These are phyloP conservation scores for Puccinia coronata DNA, from an alignment of 1,284 basidiomycete genomes.

Conservation along the genomic window DNA sequence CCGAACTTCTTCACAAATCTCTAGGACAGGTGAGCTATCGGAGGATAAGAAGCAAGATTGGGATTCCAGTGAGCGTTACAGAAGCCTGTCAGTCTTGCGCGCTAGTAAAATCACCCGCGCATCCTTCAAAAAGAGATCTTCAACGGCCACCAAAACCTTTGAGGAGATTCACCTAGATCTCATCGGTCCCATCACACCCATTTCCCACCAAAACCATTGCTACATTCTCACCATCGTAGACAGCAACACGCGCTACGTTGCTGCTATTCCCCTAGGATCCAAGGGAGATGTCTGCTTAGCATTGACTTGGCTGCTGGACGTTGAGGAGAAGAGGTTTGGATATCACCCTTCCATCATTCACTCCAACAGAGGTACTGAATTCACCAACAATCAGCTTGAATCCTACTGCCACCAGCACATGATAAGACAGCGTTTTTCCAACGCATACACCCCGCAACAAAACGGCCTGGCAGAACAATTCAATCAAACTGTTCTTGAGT, in stretches of 20 bases:
- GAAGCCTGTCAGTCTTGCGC: neutral
- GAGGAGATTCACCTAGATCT: too few relatives aligned
- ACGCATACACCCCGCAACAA: constrained; percentile 21
- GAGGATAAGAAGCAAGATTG: too few relatives aligned
- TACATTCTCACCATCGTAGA: neutral
- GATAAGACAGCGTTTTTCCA: neutral
- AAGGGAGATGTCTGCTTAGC: neutral
- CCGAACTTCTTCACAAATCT: too few relatives aligned
- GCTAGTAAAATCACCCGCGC: neutral
- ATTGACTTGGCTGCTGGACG: too few relatives aligned
- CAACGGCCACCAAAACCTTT: neutral
- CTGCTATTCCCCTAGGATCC: neutral
- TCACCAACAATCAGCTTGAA: neutral
- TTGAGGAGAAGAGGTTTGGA: neutral
- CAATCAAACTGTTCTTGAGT: too few relatives aligned
- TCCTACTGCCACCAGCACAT: too few relatives aligned
- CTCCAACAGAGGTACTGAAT: constrained; percentile 15
- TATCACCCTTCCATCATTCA: neutral
- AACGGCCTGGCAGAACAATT: too few relatives aligned
- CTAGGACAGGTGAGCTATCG: too few relatives aligned
- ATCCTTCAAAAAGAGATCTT: neutral
- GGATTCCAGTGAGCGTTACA: too few relatives aligned
- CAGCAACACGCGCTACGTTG: neutral
- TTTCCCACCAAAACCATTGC: neutral
- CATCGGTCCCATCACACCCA: neutral